Base-by-base conservation (phyloP, 768 basidiomycete species). In the Leccinum barrowsii region DNA sequence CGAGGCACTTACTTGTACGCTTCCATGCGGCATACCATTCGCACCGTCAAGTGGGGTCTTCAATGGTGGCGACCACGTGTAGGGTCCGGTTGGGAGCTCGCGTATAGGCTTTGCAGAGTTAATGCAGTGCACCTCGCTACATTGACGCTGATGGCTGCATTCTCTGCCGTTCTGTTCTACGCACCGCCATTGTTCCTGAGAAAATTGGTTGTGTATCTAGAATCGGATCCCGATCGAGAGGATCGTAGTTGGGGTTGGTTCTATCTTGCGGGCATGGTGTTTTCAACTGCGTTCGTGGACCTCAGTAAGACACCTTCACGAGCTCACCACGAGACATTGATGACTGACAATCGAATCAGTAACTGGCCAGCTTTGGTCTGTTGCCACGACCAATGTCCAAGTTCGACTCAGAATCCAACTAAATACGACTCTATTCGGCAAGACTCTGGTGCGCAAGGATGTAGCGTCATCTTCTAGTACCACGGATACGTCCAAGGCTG, bases 391-490 rank as follows among this genome's bases (percentile, higher is more conserved):
- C 1, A 80, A 77, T 4, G 71, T 94, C 28, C 87, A 92, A 75
- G 83, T 85, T 52, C 80, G 86, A 30, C 70, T 94, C 28, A 83
- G 82, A 50, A 79, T 87, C 34, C 90, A 94, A 66, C 77, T 95
- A 50, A 93, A 93, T 74, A 85, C 90, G n/a, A 80, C 86, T 55
- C 77, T 95, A 5, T 94, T 90, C 69, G 84, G 85, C 19, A 95
- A 95, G 75, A 94, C 91, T 0, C 82, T 94, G 15, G 83, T 90
- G 13, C 84, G 92, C 50, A 94, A 95, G 72, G 90, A 93, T 62
- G 76, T 89, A 24, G 91, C 90, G 1, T 89, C 87, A 3, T 83
- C 85, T n/a, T 70, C 82, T 7, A 70, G 73, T 4, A 49, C 73
- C 7, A 54, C 63, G 4, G 63, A 72, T 10, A 65, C 66, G 4